These are phyloP conservation scores for Saturnispora diversa DNA, from an alignment of 805 yeast genomes.

Conservation along the genomic window DNA sequence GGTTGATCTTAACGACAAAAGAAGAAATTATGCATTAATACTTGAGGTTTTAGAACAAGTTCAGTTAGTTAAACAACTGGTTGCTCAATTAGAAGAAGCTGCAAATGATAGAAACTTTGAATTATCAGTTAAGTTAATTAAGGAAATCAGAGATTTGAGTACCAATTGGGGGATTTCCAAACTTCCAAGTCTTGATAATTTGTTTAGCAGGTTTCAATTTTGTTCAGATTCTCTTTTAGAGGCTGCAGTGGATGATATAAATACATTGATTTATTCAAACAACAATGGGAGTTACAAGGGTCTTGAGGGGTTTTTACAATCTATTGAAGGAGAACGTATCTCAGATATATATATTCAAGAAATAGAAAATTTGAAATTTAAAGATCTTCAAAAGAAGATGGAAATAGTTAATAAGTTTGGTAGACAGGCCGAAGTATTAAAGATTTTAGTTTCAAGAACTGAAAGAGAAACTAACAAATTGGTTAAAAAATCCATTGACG, in stretches of 20 bases:
- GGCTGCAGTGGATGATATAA: slow-evolving; percentile 68
- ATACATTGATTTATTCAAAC: slow-evolving; percentile 38
- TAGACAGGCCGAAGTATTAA: slow-evolving; percentile 50
- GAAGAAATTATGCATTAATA: slow-evolving; percentile 56
- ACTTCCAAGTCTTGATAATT: slow-evolving; percentile 43
- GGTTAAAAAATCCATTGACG: slow-evolving; percentile 55
- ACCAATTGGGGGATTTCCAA: slow-evolving; percentile 49
- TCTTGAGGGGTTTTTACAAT: slow-evolving; percentile 11
- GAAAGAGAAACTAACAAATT: slow-evolving; percentile 58
- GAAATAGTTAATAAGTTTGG: slow-evolving; percentile 38
- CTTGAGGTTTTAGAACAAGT: slow-evolving; percentile 63
- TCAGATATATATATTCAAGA: slow-evolving; percentile 10
- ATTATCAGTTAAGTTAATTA: slow-evolving; percentile 33
- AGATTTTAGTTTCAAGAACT: slow-evolving; percentile 44
- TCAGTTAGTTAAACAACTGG: slow-evolving; percentile 48
- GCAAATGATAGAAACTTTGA: slow-evolving; percentile 66
- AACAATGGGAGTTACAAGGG: slow-evolving; percentile 10
- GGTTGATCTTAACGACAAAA: slow-evolving; percentile 55
- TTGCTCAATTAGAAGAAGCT: slow-evolving; percentile 55
- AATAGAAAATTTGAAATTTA: slow-evolving; percentile 18
- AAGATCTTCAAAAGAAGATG: slow-evolving; percentile 18
- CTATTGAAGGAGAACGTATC: slow-evolving; percentile 1
- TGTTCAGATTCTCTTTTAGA: slow-evolving; percentile 60
- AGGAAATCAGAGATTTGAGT: slow-evolving; percentile 36
- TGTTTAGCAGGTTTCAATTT: slow-evolving; percentile 43